Base-by-base conservation (phyloP, 164 flowering plant genomes). In the Malania oleifera region DNA sequence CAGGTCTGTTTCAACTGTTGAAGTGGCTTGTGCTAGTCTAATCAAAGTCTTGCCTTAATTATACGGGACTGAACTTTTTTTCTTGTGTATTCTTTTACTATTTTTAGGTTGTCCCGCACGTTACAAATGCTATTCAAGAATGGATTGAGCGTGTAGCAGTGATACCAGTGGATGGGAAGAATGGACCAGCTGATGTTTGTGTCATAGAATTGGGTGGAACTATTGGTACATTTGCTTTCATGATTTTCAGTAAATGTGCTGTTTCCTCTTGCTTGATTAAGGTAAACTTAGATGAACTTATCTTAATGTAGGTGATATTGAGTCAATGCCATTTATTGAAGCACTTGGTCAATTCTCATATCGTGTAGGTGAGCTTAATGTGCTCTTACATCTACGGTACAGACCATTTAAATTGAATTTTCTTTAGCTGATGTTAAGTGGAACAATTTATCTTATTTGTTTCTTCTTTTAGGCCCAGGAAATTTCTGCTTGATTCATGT, bases 181-280 rank as follows among this genome's bases (percentile, higher is more conserved):
- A 83, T 58, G 90, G 85, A 17, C 85, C 96, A 27, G 89, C 99
- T 46, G 99, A 93, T 76, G 96, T 93, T 59, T 90, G 97, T 68
- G 91, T 93, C 61, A 88, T 90, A 39, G 99, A 93, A 73, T 67
- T 93, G 68, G 99, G 99, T 49, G 99, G 99, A 66, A 93, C 98
- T 19, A 82, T 93, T 61, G 98, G 98, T 87, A 73, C n/a, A n/a
- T n/a, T n/a, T n/a, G 11, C 19, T 19, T 41, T 23, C 22, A 27
- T 46, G 4, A 58, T 59, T 23, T 7, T 3, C 26, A 20, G 31
- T 23, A 24, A 4, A 35, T 24, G 24, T 17, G 12, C 27, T 60
- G 35, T 37, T 51, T 49, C 5, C 11, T 10, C 19, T 1, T 43
- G 34, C 35, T n/a, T n/a, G n/a, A n/a, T n/a, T n/a, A n/a, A n/a